Percentiles rank a stretch among this genome's conserved stretches.
Conservation (phyloP, 768 basidiomycete genomes). For the Podaxis sp. region DNA sequence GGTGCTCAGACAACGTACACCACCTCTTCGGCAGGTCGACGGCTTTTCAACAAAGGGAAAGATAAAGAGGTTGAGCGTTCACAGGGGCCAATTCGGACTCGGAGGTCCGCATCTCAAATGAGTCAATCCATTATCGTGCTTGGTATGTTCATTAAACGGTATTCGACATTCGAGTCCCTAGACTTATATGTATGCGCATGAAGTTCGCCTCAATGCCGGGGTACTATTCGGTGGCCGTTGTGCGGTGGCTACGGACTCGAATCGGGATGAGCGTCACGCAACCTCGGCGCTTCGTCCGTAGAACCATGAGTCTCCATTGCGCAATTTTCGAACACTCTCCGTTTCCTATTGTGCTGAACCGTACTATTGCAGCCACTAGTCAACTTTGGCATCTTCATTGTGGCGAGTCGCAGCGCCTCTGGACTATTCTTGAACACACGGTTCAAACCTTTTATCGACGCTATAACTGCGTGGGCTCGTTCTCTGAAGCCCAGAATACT, state of each 20-base stretch:
- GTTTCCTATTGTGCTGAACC: background rate
- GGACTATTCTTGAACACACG: background rate
- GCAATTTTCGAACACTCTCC: background rate
- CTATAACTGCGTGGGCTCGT: background rate
- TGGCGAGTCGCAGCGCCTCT: background rate
- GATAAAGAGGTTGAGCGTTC: background rate
- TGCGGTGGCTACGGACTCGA: conserved; percentile 4
- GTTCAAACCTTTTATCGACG: background rate
- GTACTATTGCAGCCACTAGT: background rate
- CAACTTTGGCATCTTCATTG: background rate
- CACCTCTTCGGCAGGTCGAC: background rate
- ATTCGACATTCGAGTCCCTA: background rate
- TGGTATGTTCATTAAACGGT: background rate
- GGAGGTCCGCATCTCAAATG: background rate
- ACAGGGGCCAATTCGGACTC: background rate
- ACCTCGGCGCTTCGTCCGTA: background rate
- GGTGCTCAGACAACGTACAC: background rate
- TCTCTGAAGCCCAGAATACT: background rate
- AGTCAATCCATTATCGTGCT: background rate
- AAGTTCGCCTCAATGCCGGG: background rate
- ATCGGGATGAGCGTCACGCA: background rate
- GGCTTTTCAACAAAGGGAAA: background rate
- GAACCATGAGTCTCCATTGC: background rate
- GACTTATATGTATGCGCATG: background rate
- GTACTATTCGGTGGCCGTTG: background rate